phyloP scores from a whole-genome alignment of 345 rosid species.

The Arabidopsis arenosa region DNA sequence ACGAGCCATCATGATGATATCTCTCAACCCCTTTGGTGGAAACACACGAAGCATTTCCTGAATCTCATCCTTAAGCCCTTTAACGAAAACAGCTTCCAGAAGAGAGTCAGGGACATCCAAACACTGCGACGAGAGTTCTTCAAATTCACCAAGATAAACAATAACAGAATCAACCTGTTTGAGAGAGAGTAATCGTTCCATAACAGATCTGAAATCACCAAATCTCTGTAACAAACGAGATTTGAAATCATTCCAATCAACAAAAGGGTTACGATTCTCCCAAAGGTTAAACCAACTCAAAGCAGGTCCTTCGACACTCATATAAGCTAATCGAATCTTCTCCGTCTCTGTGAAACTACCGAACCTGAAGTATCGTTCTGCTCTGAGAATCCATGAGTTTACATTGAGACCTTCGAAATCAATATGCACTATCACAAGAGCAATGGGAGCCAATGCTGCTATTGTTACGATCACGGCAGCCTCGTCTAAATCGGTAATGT shows the following conservation, averaged over 20 bases:
- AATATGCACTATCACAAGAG: no score
- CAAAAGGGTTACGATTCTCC: slow-evolving; percentile 5
- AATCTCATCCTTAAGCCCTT: slow-evolving; percentile 32
- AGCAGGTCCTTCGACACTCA: slow-evolving; percentile 22
- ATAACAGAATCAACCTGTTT: slow-evolving; percentile 27
- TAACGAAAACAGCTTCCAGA: not conserved
- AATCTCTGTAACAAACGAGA: slow-evolving; percentile 7
- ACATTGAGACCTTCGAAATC: slow-evolving; percentile 26
- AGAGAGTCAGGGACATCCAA: not conserved
- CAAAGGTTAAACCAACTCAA: slow-evolving; percentile 28
- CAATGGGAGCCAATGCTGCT: no score
- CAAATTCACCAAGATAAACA: slow-evolving; percentile 22
- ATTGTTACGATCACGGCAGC: no score
- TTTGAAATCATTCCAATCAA: slow-evolving; percentile 31
- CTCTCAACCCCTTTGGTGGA: slow-evolving; percentile 9
- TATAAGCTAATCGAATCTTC: slow-evolving; percentile 18
- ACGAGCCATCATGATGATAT: slow-evolving; percentile 18
- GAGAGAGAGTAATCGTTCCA: slow-evolving; percentile 4
- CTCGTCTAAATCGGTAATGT: no score
- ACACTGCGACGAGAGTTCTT: slow-evolving; percentile 23
- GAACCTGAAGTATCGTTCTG: slow-evolving; percentile 36
- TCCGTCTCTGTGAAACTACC: slow-evolving; percentile 34
- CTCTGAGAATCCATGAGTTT: slow-evolving; percentile 10
- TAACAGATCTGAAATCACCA: not conserved
- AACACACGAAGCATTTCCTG: not conserved